Evolutionary conservation across 768 basidiomycete genomes (phyloP), one percentile per base, ranked within the genome.

Genomic region (Saitozyma podzolica): DNA sequence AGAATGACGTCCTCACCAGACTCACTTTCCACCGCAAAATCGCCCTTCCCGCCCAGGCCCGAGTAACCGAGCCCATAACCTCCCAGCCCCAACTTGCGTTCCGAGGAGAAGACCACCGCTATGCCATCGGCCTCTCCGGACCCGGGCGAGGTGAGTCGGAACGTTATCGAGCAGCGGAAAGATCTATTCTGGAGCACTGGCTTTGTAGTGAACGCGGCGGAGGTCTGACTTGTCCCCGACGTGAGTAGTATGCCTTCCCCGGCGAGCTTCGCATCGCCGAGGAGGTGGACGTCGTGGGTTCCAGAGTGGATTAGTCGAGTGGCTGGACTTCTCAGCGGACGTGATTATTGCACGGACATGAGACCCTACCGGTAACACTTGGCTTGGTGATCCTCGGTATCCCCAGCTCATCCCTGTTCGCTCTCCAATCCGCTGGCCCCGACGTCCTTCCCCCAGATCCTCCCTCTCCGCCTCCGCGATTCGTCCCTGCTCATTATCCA

Each of bases 391-490:
- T 39, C 42, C 59, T 9, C 17, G 55, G 45, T 41, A 40, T 11
- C 17, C 80, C 78, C 58, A 72, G 51, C 56, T 82, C 81, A 19
- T 75, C 68, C 49, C 81, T 51, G 49, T 62, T 63, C 37, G 65
- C 71, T 48, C 74, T 69, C 81, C 81, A 82, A 16, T 81, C 80
- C 20, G 69, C 71, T 5, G 77, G 75, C 3, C 81, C 81, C 42
- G 76, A 79, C 37, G 71, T 54, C 14, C 81, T 56, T 6, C 74
- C 16, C 66, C 65, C 58, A 73, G 67, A 16, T 74, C 62, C 42
- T 59, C 61, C 19, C 49, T 40, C 40, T 66, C 68, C 16, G 71
- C 68, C 54, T 68, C 66, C 11, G 52, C 65, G n/a, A 70, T 9
- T 50, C 65, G 59, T 13, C 54, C 47, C 37, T 42, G 45, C 48